phyloP scores from a whole-genome alignment of 2,329 filamentous ascomycete species.

The Colletotrichum gloeosporioides region DNA sequence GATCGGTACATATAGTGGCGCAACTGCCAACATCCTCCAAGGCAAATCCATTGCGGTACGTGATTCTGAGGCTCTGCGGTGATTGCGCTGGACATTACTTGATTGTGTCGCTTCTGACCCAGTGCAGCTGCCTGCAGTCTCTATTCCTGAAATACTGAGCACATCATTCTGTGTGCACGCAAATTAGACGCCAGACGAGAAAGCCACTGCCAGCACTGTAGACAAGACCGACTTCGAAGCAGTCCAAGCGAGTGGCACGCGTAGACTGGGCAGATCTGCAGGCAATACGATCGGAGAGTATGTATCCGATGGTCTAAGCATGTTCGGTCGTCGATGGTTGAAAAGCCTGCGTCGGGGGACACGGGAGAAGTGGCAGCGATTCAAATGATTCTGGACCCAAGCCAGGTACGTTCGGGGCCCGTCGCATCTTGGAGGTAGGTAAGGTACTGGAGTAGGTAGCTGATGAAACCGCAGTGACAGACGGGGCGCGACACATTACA shows the following conservation, averaged over 20 bases:
- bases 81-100: not conserved
- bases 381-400: not conserved
- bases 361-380: not conserved
- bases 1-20: not conserved
- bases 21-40: not conserved
- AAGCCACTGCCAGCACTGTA: not conserved
- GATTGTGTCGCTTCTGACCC: too few relatives aligned
- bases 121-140: not conserved
- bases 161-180: not conserved
- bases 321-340: not conserved
- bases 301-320: not conserved
- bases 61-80: too few relatives aligned
- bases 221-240: not conserved
- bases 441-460: not conserved
- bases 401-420: not conserved
- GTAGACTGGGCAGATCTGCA: not conserved
- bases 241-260: not conserved
- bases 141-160: not conserved
- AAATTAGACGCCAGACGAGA: not conserved
- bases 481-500: not conserved
- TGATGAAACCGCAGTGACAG: not conserved
- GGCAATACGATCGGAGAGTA: not conserved
- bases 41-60: not conserved
- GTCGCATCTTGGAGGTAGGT: not conserved
- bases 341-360: not conserved